Base-by-base conservation (phyloP, 495 filamentous ascomycete species). In the Aspergillus asperescens region DNA sequence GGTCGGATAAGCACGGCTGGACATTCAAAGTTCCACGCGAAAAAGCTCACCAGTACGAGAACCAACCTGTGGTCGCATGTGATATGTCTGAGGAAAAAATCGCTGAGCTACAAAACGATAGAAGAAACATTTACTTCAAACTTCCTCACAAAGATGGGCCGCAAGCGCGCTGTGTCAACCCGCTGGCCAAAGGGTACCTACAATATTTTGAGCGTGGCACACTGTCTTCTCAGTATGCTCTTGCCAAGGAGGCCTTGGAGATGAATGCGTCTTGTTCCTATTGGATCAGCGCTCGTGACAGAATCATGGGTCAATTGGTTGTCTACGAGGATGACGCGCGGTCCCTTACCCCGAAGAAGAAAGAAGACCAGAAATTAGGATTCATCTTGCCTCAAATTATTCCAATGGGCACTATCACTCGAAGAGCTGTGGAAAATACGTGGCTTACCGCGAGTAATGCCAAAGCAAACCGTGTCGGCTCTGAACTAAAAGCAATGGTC, bases 251-350 rank as follows among this genome's bases (percentile, higher is more conserved):
- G 63, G 93, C 93, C 5, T 75, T 97, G 47, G 87, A 97, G 50
- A 96, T 97, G 94, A 99, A 99, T 61, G 89, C 91, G 2, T 91
- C 88, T 0, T 99, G 93, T 62, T 96, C 90, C 1, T 99, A 99
- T 68, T 99, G 93, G 93, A 97, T 97, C 49, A 93, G 87, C 58
- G 90, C 94, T 16, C 78, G 93, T 48, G 89, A 95, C 61, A 79
- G 93, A 40, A 97, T 99, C 54, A 88, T 76, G 77, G 85, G 85
- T 19, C 93, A 99, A 65, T 86, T 96, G 76, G 92, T 96, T 15
- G 85, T 99, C 7, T 96, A 95, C 57, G 74, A 87, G 48, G 75
- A 82, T 39, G 81, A 94, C 42, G 57, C 81, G 10, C 46, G 52
- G 53, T 57, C 62, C 25, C 48, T 7, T 35, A 15, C 35, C 28